A percentile compares a stretch with the other conserved stretches of the same genome.
Evolutionary conservation across 2,329 filamentous ascomycete species (phyloP).

Genomic region (Conoideocrella luteorostrata): DNA sequence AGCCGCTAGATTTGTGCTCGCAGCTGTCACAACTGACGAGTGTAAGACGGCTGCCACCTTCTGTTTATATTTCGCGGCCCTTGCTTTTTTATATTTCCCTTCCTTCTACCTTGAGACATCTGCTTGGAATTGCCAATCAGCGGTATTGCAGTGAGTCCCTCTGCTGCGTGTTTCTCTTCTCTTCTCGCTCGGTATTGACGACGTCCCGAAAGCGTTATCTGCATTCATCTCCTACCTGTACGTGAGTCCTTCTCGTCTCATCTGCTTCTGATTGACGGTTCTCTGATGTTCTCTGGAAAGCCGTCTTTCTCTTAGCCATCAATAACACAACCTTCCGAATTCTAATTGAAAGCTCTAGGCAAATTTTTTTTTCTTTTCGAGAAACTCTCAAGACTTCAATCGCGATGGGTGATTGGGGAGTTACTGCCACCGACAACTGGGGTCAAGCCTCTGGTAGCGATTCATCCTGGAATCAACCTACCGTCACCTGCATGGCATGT

Average conservation of each 20-base stretch:
- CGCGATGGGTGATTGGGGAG: conserved; percentile 7
- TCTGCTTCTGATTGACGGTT: no score
- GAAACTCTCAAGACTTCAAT: neutral
- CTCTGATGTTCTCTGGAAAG: no score
- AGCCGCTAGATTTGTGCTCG: neutral
- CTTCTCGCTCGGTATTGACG: no score
- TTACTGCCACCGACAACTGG: conserved; percentile 4
- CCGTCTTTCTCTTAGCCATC: no score
- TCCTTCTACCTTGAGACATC: neutral
- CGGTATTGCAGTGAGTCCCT: no score
- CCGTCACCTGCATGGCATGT: conserved; percentile 5
- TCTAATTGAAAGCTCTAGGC: no score
- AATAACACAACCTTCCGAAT: no score
- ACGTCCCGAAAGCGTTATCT: no score
- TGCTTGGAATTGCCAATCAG: no score
- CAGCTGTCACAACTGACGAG: neutral
- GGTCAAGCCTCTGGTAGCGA: neutral
- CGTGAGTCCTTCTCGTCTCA: no score
- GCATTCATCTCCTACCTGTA: no score
- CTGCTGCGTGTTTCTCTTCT: no score
- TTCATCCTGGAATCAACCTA: conserved; percentile 6
- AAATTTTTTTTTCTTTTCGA: neutral
- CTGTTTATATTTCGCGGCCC: neutral
- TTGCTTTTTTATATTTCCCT: neutral
- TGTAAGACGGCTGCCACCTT: neutral